Base-by-base conservation (phyloP, 345 rosid species). In the Salix brachista region DNA sequence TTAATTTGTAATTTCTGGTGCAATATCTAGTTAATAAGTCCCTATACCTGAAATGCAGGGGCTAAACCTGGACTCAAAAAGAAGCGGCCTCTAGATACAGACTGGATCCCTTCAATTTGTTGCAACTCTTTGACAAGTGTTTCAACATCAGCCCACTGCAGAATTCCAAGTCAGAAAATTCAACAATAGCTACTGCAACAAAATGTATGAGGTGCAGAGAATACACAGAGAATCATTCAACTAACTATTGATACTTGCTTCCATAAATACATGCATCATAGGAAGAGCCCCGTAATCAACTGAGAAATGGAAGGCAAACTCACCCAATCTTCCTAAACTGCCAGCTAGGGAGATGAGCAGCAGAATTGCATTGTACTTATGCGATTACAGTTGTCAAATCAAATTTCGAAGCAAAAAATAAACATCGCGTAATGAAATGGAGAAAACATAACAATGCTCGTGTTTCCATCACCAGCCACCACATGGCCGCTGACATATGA, bases 41-140 rank as follows among this genome's bases (percentile, higher is more conserved):
- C 37, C 42, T 74, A 52, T 83, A 93, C 99, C 97, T 91, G 98
- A 84, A 96, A 93, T 68, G 98, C 91, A 60, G 99, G 99, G 61
- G 98, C 94, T 82, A 96, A 90, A 61, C 98, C 98, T 0, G 96
- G 97, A 77, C 99, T 93, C 83, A 92, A 79, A 88, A 91, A 96
- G 82, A 88, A 96, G 2, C 94, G 96, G 50, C 97, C 91, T 90
- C 89, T 96, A 37, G 94, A 84, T 73, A 93, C 96, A 54, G 91
- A 85, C 67, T 86, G 89, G 70, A 96, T 84, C 42, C 97, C 98
- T 83, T 91, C 90, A 80, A 91, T 81, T 88, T 78, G 80, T 80
- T 86, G 87, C 82, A 96, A 84, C 78, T 93, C 99, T 80, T 89
- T 87, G 77, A 96, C 83, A 64, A 96, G 89, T 52, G 92, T 91